phyloP scores from a whole-genome alignment of 176 grass and related monocot species.

The Alopecurus myosuroides region DNA sequence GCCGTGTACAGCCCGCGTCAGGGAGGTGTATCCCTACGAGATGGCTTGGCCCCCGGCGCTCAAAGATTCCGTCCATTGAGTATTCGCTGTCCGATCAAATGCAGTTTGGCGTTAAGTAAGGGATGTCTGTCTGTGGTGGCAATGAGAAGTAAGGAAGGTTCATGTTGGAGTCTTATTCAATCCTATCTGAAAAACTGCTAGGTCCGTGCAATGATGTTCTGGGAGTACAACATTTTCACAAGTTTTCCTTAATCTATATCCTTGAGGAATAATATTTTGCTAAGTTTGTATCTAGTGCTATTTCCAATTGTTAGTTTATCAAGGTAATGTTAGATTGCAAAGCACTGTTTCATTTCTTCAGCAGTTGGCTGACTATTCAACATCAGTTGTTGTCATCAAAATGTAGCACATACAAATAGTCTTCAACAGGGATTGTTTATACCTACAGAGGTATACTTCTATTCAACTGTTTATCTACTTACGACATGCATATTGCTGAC shows the following conservation, averaged over 20 bases:
- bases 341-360: not conserved
- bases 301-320: not conserved
- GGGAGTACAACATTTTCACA: not conserved
- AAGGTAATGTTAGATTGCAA: not conserved
- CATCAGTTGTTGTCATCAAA: not conserved
- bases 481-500: not conserved
- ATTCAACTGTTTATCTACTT: not conserved
- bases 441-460: not conserved
- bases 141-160: not conserved
- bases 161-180: not conserved
- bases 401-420: not conserved
- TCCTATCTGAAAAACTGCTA: not conserved
- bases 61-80: not conserved
- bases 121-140: not conserved
- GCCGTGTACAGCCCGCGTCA: not conserved
- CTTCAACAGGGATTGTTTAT: not conserved
- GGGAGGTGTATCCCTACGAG: constrained; percentile 12
- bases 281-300: not conserved
- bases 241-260: not conserved
- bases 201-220: not conserved
- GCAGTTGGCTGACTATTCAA: not conserved
- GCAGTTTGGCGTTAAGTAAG: not conserved
- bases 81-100: not conserved
- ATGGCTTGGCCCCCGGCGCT: constrained; percentile 19
- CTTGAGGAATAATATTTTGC: not conserved